Conservation (phyloP, 169 alveolate species). For the Plasmodium yoelii region DNA sequence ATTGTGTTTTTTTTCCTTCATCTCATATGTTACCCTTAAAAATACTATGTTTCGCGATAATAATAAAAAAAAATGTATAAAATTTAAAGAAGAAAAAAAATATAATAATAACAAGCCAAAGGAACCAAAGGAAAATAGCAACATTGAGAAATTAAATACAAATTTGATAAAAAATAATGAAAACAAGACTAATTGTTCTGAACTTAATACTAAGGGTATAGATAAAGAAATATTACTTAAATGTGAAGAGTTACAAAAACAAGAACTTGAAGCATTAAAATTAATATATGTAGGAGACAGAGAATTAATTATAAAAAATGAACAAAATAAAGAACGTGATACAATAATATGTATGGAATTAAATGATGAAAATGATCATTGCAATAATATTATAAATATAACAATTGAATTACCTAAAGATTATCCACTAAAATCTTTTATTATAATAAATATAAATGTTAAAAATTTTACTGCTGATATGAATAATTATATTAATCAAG, state of each 20-base stretch:
- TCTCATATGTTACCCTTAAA: too few relatives aligned
- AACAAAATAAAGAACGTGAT: slow-evolving; percentile 51
- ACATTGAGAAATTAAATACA: not conserved
- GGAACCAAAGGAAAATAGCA: slow-evolving; percentile 15
- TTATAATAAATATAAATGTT: slow-evolving; percentile 56
- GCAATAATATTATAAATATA: slow-evolving; percentile 37
- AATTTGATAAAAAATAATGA: not conserved
- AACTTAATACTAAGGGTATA: not conserved
- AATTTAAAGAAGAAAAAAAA: not conserved
- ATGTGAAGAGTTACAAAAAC: slow-evolving; percentile 67
- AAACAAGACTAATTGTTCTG: not conserved
- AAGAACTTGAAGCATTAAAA: slow-evolving; percentile 74
- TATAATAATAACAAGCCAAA: not conserved
- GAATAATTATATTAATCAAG: slow-evolving; percentile 64
- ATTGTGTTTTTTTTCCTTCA: too few relatives aligned
- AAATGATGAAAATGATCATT: slow-evolving; percentile 62
- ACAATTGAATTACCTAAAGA: slow-evolving; percentile 74
- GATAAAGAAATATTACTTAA: slow-evolving; percentile 16
- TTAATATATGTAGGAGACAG: slow-evolving; percentile 51
- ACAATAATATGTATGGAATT: slow-evolving; percentile 61
- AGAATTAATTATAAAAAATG: slow-evolving; percentile 62
- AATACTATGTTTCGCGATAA: too few relatives aligned
- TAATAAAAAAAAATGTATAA: not conserved
- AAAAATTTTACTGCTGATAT: slow-evolving; percentile 68
- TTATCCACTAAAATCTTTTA: slow-evolving; percentile 72